Conservation (phyloP, 2,329 filamentous ascomycete species). For the Colletotrichum somersetense region DNA sequence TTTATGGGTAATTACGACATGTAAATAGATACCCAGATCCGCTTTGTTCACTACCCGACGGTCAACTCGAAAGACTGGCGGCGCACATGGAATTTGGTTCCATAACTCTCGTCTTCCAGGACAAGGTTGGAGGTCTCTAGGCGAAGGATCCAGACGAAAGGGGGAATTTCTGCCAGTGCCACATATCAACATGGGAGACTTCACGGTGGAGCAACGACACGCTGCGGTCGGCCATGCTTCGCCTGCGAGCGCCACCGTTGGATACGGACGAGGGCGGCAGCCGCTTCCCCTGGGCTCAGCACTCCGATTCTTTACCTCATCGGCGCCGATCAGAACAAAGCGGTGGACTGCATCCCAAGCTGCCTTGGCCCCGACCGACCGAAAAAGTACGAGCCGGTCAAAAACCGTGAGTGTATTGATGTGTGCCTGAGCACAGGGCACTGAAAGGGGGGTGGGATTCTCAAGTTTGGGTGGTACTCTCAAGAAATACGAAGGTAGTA, state of each 20-base stretch:
- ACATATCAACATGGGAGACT: conserved; percentile 53
- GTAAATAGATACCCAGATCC: conserved; percentile 69
- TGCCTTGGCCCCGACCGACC: conserved; percentile 58
- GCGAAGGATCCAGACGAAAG: conserved; percentile 55
- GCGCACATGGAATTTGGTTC: conserved; percentile 54
- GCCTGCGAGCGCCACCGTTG: conserved; percentile 34
- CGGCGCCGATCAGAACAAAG: conserved; percentile 59
- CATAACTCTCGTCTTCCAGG: conserved; percentile 63
- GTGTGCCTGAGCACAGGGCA: conserved; percentile 47
- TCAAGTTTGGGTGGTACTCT: background rate
- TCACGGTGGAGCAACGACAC: conserved; percentile 55
- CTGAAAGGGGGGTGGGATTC: background rate
- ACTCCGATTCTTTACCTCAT: conserved; percentile 74
- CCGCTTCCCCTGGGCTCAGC: conserved; percentile 62
- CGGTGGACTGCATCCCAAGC: conserved; percentile 65
- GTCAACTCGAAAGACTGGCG: conserved; percentile 41
- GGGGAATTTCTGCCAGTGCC: conserved; percentile 51
- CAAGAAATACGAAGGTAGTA: too few species aligned
- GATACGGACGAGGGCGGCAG: conserved; percentile 45
- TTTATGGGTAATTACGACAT: conserved; percentile 58
- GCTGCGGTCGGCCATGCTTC: conserved; percentile 52
- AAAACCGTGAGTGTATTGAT: conserved; percentile 47
- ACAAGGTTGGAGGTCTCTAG: conserved; percentile 59
- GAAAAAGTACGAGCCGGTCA: conserved; percentile 62
- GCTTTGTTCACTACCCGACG: conserved; percentile 67